Percentiles rank a stretch among this genome's conserved stretches.
phyloP scores from a whole-genome alignment of 495 filamentous ascomycete genomes.

The Penicillium cinerascens region DNA sequence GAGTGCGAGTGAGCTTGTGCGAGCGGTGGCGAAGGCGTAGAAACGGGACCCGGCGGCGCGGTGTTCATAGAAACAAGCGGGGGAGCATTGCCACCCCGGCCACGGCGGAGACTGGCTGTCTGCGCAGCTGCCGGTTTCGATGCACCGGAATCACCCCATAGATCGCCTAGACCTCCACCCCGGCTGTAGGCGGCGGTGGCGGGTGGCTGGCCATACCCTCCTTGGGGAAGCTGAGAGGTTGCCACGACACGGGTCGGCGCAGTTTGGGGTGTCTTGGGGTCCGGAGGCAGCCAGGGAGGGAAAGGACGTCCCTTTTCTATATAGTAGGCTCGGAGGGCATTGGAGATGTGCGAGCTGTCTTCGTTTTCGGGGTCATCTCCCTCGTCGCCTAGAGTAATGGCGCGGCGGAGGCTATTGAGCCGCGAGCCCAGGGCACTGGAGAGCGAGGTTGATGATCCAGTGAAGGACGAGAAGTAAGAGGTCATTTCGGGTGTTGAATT shows the following conservation, averaged over 20 bases:
- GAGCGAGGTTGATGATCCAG: conserved; percentile 57
- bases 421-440: conserved; percentile 70
- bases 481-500: conserved; percentile 51
- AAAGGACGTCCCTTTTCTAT: conserved; percentile 78
- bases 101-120: conserved; percentile 53
- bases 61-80: conserved; percentile 20
- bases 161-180: conserved; percentile 61
- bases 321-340: conserved; percentile 94
- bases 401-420: conserved; percentile 75
- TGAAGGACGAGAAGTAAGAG: conserved; percentile 72
- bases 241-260: conserved; percentile 50
- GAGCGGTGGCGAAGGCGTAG: conserved; percentile 14
- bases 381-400: conserved; percentile 78
- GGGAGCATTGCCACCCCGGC: conserved; percentile 27
- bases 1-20: conserved; percentile 13
- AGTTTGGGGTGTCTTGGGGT: conserved; percentile 68
- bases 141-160: conserved; percentile 71
- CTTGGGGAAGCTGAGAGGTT: conserved; percentile 49
- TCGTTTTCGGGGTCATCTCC: conserved; percentile 75
- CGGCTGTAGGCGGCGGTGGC: conserved; percentile 30
- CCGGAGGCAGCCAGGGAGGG: conserved; percentile 85
- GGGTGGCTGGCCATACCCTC: conserved; percentile 36
- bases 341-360: conserved; percentile 91
- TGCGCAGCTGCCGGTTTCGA: conserved; percentile 43
- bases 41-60: conserved; percentile 19